Evolutionary conservation across 805 yeast species (phyloP).

Genomic region (Kluyveromyces siamensis): DNA sequence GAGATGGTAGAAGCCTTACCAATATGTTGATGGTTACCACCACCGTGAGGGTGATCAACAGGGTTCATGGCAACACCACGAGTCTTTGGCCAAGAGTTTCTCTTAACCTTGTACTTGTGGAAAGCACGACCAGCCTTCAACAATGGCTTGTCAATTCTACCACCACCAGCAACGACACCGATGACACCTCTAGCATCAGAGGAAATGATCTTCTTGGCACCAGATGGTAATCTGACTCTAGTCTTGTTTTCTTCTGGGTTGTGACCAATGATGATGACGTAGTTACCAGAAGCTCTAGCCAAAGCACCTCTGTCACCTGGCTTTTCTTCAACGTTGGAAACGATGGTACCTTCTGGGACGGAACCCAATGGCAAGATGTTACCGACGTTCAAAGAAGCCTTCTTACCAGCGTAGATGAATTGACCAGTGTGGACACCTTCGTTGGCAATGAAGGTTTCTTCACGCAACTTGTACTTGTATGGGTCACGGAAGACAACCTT

Average conservation of each 20-base stretch:
- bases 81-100: conserved; percentile 99
- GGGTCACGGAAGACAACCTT: conserved; percentile 99
- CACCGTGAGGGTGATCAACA: conserved; percentile 99
- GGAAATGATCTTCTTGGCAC: conserved; percentile 94
- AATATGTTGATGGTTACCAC: conserved; percentile 99
- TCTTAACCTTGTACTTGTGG: conserved; percentile 99
- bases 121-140: conserved; percentile 99
- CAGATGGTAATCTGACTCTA: conserved; percentile 98
- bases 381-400: conserved; percentile 94
- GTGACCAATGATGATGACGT: conserved; percentile 98
- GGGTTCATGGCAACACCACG: conserved; percentile 99
- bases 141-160: conserved; percentile 99
- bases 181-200: conserved; percentile 98
- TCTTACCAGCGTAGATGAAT: conserved; percentile 97
- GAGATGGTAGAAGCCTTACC: conserved; percentile 99
- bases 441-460: conserved; percentile 97
- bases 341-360: conserved; percentile 98
- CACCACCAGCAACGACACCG: conserved; percentile 99
- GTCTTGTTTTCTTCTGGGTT: conserved; percentile 98
- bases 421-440: conserved; percentile 99
- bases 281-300: conserved; percentile 99
- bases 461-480: conserved; percentile 95
- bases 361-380: conserved; percentile 95
- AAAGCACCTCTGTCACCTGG: conserved; percentile 99
- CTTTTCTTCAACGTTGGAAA: conserved; percentile 96